Percentiles rank a stretch among this genome's conserved stretches.
phyloP scores from a whole-genome alignment of 129 eudicot species.

The Kitagawia praeruptora region DNA sequence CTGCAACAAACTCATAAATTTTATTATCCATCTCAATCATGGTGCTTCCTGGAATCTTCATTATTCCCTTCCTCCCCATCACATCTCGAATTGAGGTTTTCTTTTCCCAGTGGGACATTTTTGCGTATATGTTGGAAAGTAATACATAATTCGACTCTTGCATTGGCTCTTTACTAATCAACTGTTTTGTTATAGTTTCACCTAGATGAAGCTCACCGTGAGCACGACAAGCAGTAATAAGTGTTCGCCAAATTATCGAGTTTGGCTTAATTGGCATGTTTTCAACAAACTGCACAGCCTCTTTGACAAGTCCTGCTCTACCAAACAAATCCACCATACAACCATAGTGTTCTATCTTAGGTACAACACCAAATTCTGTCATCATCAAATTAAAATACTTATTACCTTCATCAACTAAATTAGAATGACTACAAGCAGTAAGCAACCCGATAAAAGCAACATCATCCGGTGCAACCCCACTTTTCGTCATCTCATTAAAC shows the following conservation, averaged over 20 bases:
- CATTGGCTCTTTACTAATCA: slow-evolving; percentile 45
- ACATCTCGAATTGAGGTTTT: slow-evolving; percentile 49
- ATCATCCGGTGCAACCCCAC: slow-evolving; percentile 48
- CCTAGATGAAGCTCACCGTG: slow-evolving; percentile 62
- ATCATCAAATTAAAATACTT: slow-evolving; percentile 45
- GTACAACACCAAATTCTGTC: slow-evolving; percentile 30
- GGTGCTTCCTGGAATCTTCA: slow-evolving; percentile 62
- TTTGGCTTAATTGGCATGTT: slow-evolving; percentile 73
- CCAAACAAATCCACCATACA: slow-evolving; percentile 81
- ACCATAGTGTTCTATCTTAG: slow-evolving; percentile 78
- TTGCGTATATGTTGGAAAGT: slow-evolving; percentile 72
- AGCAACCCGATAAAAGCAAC: slow-evolving; percentile 75
- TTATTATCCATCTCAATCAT: slow-evolving; percentile 57
- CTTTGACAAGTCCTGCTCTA: slow-evolving; percentile 58
- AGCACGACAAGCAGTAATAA: slow-evolving; percentile 53
- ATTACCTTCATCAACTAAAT: slow-evolving; percentile 60
- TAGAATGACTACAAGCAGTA: slow-evolving; percentile 83
- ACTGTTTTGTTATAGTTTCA: slow-evolving; percentile 38
- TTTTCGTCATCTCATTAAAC: slow-evolving; percentile 47
- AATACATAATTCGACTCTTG: slow-evolving; percentile 59
- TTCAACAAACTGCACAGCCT: slow-evolving; percentile 56
- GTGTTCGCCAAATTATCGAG: slow-evolving; percentile 61
- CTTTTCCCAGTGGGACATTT: slow-evolving; percentile 58
- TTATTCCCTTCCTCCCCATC: slow-evolving; percentile 61
- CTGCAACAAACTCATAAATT: slow-evolving; percentile 61